Evolutionary conservation across 129 eudicot genomes (phyloP).

Genomic region (Deinandra increscens): DNA sequence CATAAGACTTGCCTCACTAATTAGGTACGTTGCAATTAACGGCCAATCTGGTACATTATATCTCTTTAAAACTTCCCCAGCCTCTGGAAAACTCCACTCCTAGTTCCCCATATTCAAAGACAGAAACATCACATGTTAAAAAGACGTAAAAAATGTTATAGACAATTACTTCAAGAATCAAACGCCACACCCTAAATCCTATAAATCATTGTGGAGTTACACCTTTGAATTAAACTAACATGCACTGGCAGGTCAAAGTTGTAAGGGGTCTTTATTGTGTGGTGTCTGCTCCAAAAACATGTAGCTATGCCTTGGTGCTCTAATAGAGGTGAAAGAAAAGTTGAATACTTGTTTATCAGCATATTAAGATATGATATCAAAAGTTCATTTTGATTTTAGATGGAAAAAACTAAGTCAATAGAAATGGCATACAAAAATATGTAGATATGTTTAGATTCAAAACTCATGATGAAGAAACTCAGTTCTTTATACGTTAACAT

Average conservation of each 20-base stretch:
- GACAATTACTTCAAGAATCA: neutral
- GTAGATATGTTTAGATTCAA: neutral
- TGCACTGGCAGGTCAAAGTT: neutral
- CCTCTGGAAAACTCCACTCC: conserved; percentile 90
- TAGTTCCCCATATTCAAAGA: conserved; percentile 24
- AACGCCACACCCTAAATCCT: neutral
- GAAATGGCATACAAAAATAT: neutral
- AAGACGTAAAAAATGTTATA: neutral
- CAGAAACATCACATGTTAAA: conserved; percentile 1
- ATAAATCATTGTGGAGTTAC: neutral
- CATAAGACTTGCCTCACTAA: conserved; percentile 77
- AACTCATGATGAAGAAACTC: neutral
- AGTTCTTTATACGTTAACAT: neutral
- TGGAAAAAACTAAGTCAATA: neutral
- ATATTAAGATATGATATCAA: conserved; percentile 13
- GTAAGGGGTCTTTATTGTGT: neutral
- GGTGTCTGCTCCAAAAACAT: neutral
- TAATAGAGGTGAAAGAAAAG: neutral
- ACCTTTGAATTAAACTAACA: neutral
- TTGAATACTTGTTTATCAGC: conserved; percentile 1
- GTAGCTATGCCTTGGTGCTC: neutral
- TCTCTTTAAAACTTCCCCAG: conserved; percentile 70
- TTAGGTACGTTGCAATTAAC: conserved; percentile 83
- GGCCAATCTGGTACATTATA: conserved; percentile 96
- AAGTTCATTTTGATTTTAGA: neutral